phyloP scores from a whole-genome alignment of 306 rosid genomes.

The Macrotyloma uniflorum region DNA sequence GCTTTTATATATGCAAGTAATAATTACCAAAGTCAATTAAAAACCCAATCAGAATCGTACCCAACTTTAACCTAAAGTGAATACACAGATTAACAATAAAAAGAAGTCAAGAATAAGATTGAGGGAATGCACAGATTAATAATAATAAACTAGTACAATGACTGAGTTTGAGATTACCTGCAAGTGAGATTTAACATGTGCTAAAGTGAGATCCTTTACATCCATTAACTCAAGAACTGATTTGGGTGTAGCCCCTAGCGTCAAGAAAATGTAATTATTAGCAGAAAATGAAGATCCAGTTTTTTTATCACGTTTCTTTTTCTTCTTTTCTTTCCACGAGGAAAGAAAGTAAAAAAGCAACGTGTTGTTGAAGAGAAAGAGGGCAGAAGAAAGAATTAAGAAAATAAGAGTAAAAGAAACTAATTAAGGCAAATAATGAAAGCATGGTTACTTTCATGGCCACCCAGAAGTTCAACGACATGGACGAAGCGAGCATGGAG shows the following conservation, averaged over 20 bases:
- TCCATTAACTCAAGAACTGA: slow-evolving; percentile 99
- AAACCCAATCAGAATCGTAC: slow-evolving; percentile 37
- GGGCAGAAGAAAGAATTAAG: neutral
- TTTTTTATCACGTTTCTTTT: too few species aligned
- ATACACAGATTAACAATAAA: neutral
- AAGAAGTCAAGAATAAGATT: neutral
- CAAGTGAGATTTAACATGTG: slow-evolving; percentile 98
- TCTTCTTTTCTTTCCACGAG: too few species aligned
- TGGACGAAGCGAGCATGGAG: slow-evolving; percentile 98
- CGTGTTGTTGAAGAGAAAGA: slow-evolving; percentile 31
- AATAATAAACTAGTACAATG: neutral
- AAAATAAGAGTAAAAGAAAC: too few species aligned
- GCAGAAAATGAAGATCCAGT: neutral
- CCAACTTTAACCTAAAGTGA: slow-evolving; percentile 11
- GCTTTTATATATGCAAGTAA: neutral
- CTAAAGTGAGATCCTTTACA: slow-evolving; percentile 98
- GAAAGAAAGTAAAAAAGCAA: neutral
- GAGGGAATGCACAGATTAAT: neutral
- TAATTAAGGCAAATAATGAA: neutral
- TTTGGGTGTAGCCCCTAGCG: slow-evolving; percentile 92
- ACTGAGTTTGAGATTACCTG: slow-evolving; percentile 58
- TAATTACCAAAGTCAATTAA: neutral
- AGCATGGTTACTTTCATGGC: slow-evolving; percentile 84
- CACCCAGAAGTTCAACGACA: slow-evolving; percentile 94
- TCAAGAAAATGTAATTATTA: too few species aligned